Base-by-base conservation (phyloP, 2,329 filamentous ascomycete species). In the Penicillium nordicum region DNA sequence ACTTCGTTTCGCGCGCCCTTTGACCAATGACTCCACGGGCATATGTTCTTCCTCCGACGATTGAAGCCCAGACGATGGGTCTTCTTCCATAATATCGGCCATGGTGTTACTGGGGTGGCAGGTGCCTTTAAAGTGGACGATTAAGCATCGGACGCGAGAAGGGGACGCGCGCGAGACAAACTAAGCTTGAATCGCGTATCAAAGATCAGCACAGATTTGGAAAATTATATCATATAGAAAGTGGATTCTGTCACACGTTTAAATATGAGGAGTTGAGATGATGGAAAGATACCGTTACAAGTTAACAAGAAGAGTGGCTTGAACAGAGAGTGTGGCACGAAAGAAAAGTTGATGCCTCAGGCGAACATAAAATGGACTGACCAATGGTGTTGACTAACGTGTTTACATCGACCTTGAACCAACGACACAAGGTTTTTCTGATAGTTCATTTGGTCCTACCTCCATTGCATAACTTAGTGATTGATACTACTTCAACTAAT, bases 1-100 rank as follows among this genome's bases (percentile, higher is more conserved):
- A 12, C 87, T 86, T 61, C 92, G 88, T 73, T 86, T 89, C 63
- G 84, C 80, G 57, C 92, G 88, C 34, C 72, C 72, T 47, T 65
- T 59, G 38, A 75, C 65, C 52, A 74, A 62, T 12, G 71, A 68
- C 50, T 74, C 68, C 48, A 73, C 63, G 2, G 46, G 44, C 29
- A 62, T 58, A 42, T 63, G 63, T 29, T 64, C 58, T 21, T 63
- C 65, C 16, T 57, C 58, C 3, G 66, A 69, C 10, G 66, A 68
- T 38, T 55, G 61, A 9, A 63, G 42, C 16, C 63, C 65, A n/a
- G 69, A 65, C 2, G 69, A 66, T n/a, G 67, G 65, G 32, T 70
- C 66, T 18, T 70, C 64, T 40, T 66, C 63, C 62, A 71, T 61
- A 7, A 59, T 53, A 46, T 62, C 60, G 23, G 61, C 40, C 62